Conservation (phyloP, 2,329 filamentous ascomycete genomes). For the Cephalotrichum gorgonifer region DNA sequence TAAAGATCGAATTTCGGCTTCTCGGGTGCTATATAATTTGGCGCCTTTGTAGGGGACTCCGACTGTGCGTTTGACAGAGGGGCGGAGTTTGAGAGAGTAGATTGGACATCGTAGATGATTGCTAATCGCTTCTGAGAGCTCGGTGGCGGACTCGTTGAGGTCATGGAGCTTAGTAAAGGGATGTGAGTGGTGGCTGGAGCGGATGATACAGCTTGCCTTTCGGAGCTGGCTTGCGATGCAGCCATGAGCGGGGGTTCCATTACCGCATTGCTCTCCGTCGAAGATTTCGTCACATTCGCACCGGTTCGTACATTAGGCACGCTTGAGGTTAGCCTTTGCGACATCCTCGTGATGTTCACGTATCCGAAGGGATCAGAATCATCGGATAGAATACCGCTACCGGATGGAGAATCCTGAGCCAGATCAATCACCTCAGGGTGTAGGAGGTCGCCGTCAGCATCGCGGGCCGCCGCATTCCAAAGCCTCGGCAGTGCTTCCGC, state of each 20-base stretch:
- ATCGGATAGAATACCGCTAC: conserved; percentile 10
- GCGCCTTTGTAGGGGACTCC: conserved; percentile 1
- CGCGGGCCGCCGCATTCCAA: conserved; percentile 63
- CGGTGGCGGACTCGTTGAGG: not conserved
- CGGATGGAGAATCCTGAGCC: conserved; percentile 26
- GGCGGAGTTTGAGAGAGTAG: not conserved
- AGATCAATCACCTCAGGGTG: conserved; percentile 53
- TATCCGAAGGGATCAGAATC: conserved; percentile 30
- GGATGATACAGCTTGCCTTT: not conserved
- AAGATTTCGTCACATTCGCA: not conserved
- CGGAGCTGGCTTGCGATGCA: not conserved
- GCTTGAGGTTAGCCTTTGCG: not conserved
- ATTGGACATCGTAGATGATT: not conserved
- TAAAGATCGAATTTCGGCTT: conserved; percentile 50
- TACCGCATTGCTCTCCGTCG: not conserved
- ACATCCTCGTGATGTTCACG: not conserved
- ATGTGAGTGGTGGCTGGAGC: not conserved
- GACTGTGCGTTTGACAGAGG: not conserved
- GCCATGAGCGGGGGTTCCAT: not conserved
- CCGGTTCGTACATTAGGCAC: not conserved
- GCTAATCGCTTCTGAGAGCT: conserved; percentile 3
- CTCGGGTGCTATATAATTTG: not conserved
- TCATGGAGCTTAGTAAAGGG: not conserved
- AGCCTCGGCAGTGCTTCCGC: conserved; percentile 31
- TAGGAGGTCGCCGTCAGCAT: conserved; percentile 53